These are phyloP conservation scores for Talaromyces pinophilus DNA, from an alignment of 2,329 filamentous ascomycete species.

Conservation along the genomic window DNA sequence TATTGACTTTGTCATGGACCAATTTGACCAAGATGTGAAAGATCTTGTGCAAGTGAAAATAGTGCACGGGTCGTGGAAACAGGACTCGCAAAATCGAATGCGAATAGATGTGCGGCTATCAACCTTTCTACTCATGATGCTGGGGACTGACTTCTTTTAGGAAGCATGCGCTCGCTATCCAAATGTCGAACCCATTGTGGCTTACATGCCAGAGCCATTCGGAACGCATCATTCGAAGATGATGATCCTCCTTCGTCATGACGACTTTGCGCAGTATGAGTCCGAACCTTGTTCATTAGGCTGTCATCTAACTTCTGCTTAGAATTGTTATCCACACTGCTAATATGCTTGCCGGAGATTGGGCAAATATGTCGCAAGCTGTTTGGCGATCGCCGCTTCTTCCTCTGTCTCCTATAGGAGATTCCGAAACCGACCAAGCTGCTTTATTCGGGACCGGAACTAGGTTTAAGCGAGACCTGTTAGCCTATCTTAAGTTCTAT, in stretches of 20 bases:
- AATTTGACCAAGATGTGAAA: slow-evolving; percentile 60
- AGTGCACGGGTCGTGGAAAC: slow-evolving; percentile 67
- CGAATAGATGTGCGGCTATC: slow-evolving; percentile 63
- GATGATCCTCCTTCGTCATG: slow-evolving; percentile 77
- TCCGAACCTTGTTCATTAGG: too few species aligned
- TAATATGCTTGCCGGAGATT: slow-evolving; percentile 87
- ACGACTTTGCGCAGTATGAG: slow-evolving; percentile 68
- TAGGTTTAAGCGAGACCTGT: slow-evolving; percentile 73
- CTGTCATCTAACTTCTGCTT: too few species aligned
- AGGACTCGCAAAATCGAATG: slow-evolving; percentile 62
- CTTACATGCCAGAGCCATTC: slow-evolving; percentile 79
- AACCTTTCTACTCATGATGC: too few species aligned
- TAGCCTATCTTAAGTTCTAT: slow-evolving; percentile 72
- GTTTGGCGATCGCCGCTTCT: slow-evolving; percentile 76
- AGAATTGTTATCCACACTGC: too few species aligned
- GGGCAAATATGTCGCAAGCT: slow-evolving; percentile 84
- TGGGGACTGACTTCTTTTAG: too few species aligned
- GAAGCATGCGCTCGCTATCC: slow-evolving; percentile 61
- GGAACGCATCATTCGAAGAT: slow-evolving; percentile 88
- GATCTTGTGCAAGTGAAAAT: slow-evolving; percentile 58
- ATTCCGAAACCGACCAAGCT: slow-evolving; percentile 1
- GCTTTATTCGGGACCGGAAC: slow-evolving; percentile 59
- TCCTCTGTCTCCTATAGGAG: too few species aligned
- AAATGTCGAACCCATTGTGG: slow-evolving; percentile 71
- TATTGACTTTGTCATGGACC: slow-evolving; percentile 61